These are phyloP conservation scores for Suillus cothurnatus DNA, from an alignment of 768 basidiomycete species.

Conservation along the genomic window DNA sequence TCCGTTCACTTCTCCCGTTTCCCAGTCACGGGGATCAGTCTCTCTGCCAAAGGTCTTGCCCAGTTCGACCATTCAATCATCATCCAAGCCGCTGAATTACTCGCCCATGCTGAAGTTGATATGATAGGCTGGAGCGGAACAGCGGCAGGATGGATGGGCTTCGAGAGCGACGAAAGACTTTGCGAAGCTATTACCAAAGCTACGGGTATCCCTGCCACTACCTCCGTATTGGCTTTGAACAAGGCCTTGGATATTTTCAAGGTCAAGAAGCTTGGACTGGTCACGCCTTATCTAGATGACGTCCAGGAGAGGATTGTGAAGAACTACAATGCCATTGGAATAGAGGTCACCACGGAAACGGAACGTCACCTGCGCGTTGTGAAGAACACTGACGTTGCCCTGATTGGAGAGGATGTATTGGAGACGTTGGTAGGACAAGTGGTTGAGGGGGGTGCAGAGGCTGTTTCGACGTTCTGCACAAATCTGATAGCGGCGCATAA, in stretches of 20 bases:
- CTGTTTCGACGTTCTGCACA: slow-evolving; percentile 1
- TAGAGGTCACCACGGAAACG: neutral
- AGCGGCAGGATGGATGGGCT: slow-evolving; percentile 4
- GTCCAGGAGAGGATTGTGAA: slow-evolving; percentile 4
- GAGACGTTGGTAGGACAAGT: neutral
- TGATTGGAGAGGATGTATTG: neutral
- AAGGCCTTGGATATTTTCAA: slow-evolving; percentile 1
- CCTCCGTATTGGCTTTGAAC: slow-evolving; percentile 5
- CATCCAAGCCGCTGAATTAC: neutral
- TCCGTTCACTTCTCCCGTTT: slow-evolving; percentile 5
- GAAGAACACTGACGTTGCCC: neutral
- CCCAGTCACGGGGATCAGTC: neutral
- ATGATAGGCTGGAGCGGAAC: slow-evolving; percentile 5
- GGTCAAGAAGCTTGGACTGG: slow-evolving; percentile 4
- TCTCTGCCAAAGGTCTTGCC: neutral
- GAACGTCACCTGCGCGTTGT: neutral
- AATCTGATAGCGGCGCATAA: slow-evolving; percentile 1
- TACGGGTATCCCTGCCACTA: neutral
- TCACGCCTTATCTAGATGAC: slow-evolving; percentile 1
- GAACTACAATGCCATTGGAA: neutral
- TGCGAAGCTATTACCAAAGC: neutral
- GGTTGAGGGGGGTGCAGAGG: neutral
- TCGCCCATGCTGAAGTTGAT: slow-evolving; percentile 2
- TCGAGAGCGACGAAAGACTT: neutral
- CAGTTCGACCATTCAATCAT: slow-evolving; percentile 2